Evolutionary conservation across 163 green algal species (phyloP), one percentile per base, ranked within the genome.

Genomic region (Chloromonas sp.): DNA sequence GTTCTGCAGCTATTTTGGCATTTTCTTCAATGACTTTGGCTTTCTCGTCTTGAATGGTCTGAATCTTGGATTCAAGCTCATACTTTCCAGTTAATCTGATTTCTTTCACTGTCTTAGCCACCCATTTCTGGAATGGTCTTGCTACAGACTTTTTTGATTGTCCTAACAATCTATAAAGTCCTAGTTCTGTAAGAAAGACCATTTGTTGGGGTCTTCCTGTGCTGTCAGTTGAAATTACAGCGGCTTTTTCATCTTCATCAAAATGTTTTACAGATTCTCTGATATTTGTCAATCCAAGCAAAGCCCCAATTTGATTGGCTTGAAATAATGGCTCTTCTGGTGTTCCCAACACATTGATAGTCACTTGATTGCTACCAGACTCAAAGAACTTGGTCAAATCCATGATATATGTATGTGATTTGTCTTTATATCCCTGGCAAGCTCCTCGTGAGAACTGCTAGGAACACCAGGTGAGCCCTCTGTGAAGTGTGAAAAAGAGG

Each of bases 241-340:
- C 5, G 5, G 5, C 5, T 74, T 74, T 74, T 74, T 74, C 66
- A 74, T 74, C 66, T 11, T 5, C 5, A 11, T 74, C 66, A 74
- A 74, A 74, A 74, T 74, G 5, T 74, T 74, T 74, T 15, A 74
- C 11, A 15, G 66, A 74, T 74, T 74, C 66, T 15, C 5, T 15
- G 11, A 74, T 74, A 11, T 74, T 74, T 15, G 11, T 11, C 66
- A 74, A 15, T 11, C 66, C 66, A 15, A 74, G 11, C 66, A 74
- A 74, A 5, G 66, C 66, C 5, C 66, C 66, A 74, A 74, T 74
- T 74, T 74, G 66, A 74, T 74, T 74, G 5, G 66, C 66, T 74
- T 74, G 66, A 74, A 74, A 74, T 74, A 74, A 74, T 74, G 66
- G 66, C 66, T 74, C 66, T 11, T 74, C 66, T 74, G 66, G 66